A percentile compares a stretch with the other conserved stretches of the same genome.
phyloP scores from a whole-genome alignment of 352 stramenopile species.

The Pelagophyceae sp. region DNA sequence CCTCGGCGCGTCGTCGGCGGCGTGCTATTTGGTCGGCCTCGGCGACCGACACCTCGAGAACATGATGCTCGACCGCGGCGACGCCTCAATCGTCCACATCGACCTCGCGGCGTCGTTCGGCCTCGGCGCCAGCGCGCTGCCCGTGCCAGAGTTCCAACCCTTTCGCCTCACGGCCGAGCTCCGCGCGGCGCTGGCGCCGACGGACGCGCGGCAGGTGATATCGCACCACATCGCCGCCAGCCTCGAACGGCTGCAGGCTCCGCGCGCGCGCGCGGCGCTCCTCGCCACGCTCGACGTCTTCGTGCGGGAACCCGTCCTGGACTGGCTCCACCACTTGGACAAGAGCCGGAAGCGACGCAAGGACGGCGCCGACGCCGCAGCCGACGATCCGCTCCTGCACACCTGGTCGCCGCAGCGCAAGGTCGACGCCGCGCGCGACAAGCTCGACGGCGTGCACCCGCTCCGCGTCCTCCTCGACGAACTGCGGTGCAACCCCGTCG shows the following conservation, averaged over 20 bases:
- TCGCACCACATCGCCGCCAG: not conserved
- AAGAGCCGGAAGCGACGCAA: not conserved
- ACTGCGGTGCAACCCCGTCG: not conserved
- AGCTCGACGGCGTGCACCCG: conserved; percentile 1
- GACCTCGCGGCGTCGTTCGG: conserved; percentile 84
- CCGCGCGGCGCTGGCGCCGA: conserved; percentile 3
- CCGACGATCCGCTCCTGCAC: not conserved
- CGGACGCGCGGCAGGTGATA: not conserved
- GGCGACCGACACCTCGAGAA: conserved; percentile 80
- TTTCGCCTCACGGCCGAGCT: conserved; percentile 75
- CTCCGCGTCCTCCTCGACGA: not conserved
- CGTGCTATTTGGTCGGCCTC: conserved; percentile 73
- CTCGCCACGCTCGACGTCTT: conserved; percentile 4
- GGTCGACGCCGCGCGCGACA: not conserved
- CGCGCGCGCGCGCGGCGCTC: not conserved
- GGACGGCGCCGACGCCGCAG: not conserved
- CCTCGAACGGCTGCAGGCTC: not conserved
- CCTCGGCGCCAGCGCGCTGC: conserved; percentile 54
- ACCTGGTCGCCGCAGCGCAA: not conserved
- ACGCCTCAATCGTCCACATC: conserved; percentile 74
- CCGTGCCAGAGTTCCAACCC: conserved; percentile 68
- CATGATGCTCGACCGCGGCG: conserved; percentile 65
- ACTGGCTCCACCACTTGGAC: not conserved
- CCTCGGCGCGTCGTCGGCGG: conserved; percentile 39
- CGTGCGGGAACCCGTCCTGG: conserved; percentile 12